phyloP scores from a whole-genome alignment of 768 basidiomycete species.

The Kondoa subrosea region DNA sequence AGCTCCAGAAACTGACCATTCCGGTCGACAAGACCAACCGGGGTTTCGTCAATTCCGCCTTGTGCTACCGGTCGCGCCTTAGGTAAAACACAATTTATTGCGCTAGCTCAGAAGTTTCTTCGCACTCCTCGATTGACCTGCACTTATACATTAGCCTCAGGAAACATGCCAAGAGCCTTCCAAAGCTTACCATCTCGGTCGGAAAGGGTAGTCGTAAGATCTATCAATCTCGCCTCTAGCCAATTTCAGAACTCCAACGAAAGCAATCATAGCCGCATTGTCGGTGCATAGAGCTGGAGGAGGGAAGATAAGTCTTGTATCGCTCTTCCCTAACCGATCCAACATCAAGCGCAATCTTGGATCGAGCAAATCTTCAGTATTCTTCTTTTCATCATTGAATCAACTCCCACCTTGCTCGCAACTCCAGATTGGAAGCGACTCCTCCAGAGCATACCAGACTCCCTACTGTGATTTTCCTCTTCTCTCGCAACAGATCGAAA shows the following conservation, averaged over 20 bases:
- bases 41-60: neutral
- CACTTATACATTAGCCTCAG: neutral
- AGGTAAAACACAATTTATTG: neutral
- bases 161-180: slow-evolving; percentile 30
- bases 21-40: too few relatives aligned
- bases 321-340: slow-evolving; percentile 22
- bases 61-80: neutral
- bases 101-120: neutral
- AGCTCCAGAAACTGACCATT: too few relatives aligned
- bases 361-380: slow-evolving; percentile 12
- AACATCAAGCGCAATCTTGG: slow-evolving; percentile 27
- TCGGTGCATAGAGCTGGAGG: slow-evolving; percentile 70
- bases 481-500: slow-evolving; percentile 36
- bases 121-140: slow-evolving; percentile 7
- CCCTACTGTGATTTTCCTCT: slow-evolving; percentile 34
- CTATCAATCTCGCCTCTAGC: slow-evolving; percentile 39
- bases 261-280: slow-evolving; percentile 93
- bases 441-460: slow-evolving; percentile 76
- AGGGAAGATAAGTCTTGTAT: slow-evolving; percentile 49
- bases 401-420: slow-evolving; percentile 46
- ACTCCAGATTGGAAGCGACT: slow-evolving; percentile 66
- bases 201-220: slow-evolving; percentile 45
- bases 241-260: slow-evolving; percentile 75
- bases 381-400: neutral
- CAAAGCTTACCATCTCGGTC: slow-evolving; percentile 66